Conservation (phyloP, 176 grass and related monocot species). For the Phoenix dactylifera region DNA sequence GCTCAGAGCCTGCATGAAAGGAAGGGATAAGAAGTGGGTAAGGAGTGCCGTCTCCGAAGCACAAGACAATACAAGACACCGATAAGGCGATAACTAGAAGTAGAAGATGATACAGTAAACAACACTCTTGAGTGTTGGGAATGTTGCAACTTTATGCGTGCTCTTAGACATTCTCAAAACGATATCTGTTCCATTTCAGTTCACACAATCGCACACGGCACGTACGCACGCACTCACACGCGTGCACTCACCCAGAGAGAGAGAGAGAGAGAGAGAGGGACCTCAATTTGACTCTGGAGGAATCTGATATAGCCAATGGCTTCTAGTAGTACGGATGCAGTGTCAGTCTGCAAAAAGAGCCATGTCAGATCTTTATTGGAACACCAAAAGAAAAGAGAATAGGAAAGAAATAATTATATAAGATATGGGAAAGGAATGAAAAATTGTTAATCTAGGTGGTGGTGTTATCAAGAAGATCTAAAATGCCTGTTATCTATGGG, state of each 20-base stretch:
- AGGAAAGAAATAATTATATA: slow-evolving; percentile 16
- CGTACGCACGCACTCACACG: not conserved
- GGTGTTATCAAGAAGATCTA: too few species aligned
- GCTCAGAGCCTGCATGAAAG: slow-evolving; percentile 60
- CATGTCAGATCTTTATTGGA: slow-evolving; percentile 43
- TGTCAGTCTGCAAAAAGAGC: slow-evolving; percentile 60
- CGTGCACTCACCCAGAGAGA: not conserved
- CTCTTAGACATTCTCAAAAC: slow-evolving; percentile 15
- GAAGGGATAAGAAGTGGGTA: slow-evolving; percentile 13
- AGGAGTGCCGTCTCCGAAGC: slow-evolving; percentile 10
- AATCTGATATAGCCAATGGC: slow-evolving; percentile 76
- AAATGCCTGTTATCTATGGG: too few species aligned
- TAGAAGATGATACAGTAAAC: slow-evolving; percentile 15
- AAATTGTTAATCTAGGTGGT: too few species aligned
- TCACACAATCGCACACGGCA: not conserved
- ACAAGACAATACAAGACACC: slow-evolving; percentile 31
- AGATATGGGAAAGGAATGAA: too few species aligned
- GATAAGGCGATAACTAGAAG: slow-evolving; percentile 22
- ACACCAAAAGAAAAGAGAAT: slow-evolving; percentile 33
- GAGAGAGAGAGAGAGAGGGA: slow-evolving; percentile 25
- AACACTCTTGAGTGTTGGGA: slow-evolving; percentile 12
- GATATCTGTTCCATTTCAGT: slow-evolving; percentile 33
- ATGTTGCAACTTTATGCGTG: slow-evolving; percentile 71
- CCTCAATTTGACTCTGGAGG: slow-evolving; percentile 70
- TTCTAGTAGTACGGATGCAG: slow-evolving; percentile 77